Evolutionary conservation across 768 basidiomycete species (phyloP), one percentile per base, ranked within the genome.

Genomic region (Termitomyces titanicus): DNA sequence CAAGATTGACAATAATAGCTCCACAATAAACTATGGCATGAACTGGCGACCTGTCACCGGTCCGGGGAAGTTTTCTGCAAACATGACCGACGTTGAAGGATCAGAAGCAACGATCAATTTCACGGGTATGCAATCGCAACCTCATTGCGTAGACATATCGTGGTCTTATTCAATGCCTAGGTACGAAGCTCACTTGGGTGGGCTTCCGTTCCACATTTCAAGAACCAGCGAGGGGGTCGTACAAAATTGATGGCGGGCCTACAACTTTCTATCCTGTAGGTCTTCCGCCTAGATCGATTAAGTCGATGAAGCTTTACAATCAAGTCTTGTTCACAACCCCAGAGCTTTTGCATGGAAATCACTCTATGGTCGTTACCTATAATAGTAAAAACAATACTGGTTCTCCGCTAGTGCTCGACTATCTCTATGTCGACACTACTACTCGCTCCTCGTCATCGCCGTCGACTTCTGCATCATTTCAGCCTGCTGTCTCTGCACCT

Each of bases 131-230:
- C 31, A 20, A 6, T 38, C n/a, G 3, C 8, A 39, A 12, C 35
- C 20, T 40, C 17, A 9, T 15, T 9, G 6, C 3, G 18, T 29
- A 13, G 17, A 13, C 13, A 13, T 29, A n/a, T 25, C 15, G n/a
- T 33, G n/a, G 17, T 15, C 20, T 18, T 15, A 31, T 43, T 43
- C 11, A 10, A 7, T 46, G 1, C 13, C 3, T 33, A 71, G 70
- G 70, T 0, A 68, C 61, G 10, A 62, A 59, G 3, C 53, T 69
- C 9, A 65, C 52, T 10, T 67, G 65, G 65, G 38, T 63, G 5
- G 65, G 65, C 15, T 57, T 47, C 17, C n/a, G n/a, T n/a, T n/a
- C 47, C 63, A 61, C 29, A 55, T 58, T 3, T 52, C 11, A 27
- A 44, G 31, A 11, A n/a, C 17, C 55, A 8, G 45, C 63, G 0